Base-by-base conservation (phyloP, 352 stramenopile species). In the Hyaloperonospora arabidopsidis region DNA sequence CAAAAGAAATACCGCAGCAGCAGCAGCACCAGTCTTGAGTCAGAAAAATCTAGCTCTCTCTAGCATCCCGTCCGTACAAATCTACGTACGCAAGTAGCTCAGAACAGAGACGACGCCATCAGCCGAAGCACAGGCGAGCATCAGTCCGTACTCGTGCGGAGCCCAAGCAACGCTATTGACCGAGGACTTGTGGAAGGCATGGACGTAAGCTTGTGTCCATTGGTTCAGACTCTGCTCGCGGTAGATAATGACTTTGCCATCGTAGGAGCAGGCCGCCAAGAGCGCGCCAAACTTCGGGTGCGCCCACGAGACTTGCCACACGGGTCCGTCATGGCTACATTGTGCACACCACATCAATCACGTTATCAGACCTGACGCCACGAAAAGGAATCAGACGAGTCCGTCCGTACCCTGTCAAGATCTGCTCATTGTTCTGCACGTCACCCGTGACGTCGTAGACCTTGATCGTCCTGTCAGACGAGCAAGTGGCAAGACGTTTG, bases 231-330 rank as follows among this genome's bases (percentile, higher is more conserved):
- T 84, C 56, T 89, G 83, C 76, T 99, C 96, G 19, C 89, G 83
- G 76, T 97, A 97, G 63, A 99, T 96, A 54, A 98, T 89, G 2
- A 99, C 95, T 48, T 95, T 97, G 50, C 93, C 92, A 68, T 99
- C 96, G 72, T 99, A 99, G 28, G 86, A 97, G 71, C 95, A 98
- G 32, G 91, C 97, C 29, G 97, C 97, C 18, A 99, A 73, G 46
- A 98, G 57, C 40, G 93, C 86, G 38, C 94, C 94, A 63, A 97
- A 98, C 67, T 95, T 98, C n/a, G 97, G 97, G 74, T 99, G 97
- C 8, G 95, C 93, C 97, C 97, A 99, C 2, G 87, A 79, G 4
- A 99, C 86, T 77, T 98, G 89, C 95, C 97, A 99, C 45, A 99
- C 96, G 0, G 97, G 96, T 17, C 95, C 96, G 63, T 97, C 89